These are phyloP conservation scores for Stephania yunnanensis DNA, from an alignment of 164 flowering plant genomes.

Conservation along the genomic window DNA sequence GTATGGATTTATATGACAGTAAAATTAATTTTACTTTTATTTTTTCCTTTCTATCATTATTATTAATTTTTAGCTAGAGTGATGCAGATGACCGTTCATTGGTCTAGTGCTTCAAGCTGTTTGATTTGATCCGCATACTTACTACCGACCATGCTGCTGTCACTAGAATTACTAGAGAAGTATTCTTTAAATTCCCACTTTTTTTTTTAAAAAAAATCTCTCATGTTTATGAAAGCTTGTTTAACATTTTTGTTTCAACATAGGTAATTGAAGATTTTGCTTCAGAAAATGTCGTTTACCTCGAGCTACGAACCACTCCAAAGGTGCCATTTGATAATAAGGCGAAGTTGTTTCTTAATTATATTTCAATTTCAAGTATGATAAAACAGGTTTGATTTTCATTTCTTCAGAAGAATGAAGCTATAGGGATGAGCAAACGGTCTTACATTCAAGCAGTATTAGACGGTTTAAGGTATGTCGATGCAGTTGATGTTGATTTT, in stretches of 20 bases:
- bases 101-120: conserved; percentile 77
- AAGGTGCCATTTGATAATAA: conserved; percentile 42
- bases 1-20: no score
- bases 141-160: conserved; percentile 81
- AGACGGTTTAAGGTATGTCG: conserved; percentile 60
- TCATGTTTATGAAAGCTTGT: neutral
- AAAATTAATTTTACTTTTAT: no score
- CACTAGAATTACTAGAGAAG: conserved; percentile 89
- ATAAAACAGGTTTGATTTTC: neutral
- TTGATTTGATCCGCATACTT: conserved; percentile 79
- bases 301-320: conserved; percentile 95
- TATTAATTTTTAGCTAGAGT: neutral
- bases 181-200: conserved; percentile 11
- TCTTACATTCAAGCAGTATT: conserved; percentile 89
- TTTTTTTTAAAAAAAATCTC: neutral
- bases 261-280: conserved; percentile 99
- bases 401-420: conserved; percentile 60
- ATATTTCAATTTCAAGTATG: neutral
- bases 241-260: conserved; percentile 1
- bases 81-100: conserved; percentile 66
- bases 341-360: neutral
- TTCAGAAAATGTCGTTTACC: conserved; percentile 80
- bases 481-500: conserved; percentile 60
- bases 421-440: conserved; percentile 81
- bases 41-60: no score